Evolutionary conservation across 352 stramenopile genomes (phyloP).

Genomic region (Stephanocyclus meneghinianus): DNA sequence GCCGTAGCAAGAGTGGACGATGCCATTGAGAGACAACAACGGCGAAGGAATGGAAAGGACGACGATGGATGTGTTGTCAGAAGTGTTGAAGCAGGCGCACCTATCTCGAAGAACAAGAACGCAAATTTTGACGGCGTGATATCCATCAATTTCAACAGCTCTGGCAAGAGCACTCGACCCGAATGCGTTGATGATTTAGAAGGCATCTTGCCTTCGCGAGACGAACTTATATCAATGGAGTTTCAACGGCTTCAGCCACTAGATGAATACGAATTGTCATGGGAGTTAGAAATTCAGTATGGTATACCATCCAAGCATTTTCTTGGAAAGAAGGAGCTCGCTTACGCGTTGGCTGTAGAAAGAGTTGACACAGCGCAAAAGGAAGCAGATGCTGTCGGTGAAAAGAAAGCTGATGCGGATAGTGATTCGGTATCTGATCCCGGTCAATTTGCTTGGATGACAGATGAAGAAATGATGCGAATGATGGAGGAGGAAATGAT

Average conservation of each 20-base stretch:
- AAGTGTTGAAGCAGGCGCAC: not conserved
- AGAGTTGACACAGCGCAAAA: slow-evolving; percentile 31
- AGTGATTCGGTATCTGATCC: not conserved
- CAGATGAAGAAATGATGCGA: slow-evolving; percentile 51
- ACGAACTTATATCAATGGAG: slow-evolving; percentile 45
- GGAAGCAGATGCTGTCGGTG: slow-evolving; percentile 22
- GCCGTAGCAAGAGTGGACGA: slow-evolving; percentile 45
- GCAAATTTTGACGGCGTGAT: slow-evolving; percentile 7
- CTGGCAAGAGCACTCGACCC: not conserved
- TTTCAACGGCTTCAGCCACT: slow-evolving; percentile 34
- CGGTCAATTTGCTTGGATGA: slow-evolving; percentile 12
- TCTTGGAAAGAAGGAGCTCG: slow-evolving; percentile 47
- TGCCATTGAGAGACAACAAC: slow-evolving; percentile 21
- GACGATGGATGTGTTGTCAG: slow-evolving; percentile 21
- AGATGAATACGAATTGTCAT: slow-evolving; percentile 29
- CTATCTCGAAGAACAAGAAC: slow-evolving; percentile 26
- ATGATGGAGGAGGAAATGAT: slow-evolving; percentile 55
- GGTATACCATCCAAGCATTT: slow-evolving; percentile 51
- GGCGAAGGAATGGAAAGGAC: not conserved
- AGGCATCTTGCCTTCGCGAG: slow-evolving; percentile 11
- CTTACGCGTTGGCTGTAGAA: slow-evolving; percentile 49
- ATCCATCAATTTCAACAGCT: slow-evolving; percentile 18
- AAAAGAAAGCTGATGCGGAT: slow-evolving; percentile 9
- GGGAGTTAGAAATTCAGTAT: slow-evolving; percentile 46
- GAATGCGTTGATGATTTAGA: slow-evolving; percentile 11